Percentiles rank a stretch among this genome's conserved stretches.
Conservation (phyloP, 139 green algal species). For the Picochlorum costavermella region DNA sequence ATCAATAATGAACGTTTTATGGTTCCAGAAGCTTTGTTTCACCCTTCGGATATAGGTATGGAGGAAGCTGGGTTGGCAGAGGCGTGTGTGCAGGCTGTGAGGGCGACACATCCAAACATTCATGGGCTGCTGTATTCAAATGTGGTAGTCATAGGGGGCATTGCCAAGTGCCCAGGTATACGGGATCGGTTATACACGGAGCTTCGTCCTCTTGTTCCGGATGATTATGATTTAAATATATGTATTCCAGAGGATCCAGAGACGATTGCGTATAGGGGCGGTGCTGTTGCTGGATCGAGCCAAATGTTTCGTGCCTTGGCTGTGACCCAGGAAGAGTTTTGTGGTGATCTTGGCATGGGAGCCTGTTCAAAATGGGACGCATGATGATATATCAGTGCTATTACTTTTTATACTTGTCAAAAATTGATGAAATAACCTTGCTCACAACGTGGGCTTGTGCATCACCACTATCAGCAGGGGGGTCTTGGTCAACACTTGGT, state of each 20-base stretch:
- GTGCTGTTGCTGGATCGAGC: conserved; percentile 32
- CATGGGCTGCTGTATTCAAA: conserved; percentile 70
- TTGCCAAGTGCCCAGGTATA: conserved; percentile 54
- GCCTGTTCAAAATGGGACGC: conserved; percentile 11
- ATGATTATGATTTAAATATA: conserved; percentile 35
- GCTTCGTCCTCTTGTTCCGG: conserved; percentile 59
- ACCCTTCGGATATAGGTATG: conserved; percentile 60
- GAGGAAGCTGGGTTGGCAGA: conserved; percentile 42
- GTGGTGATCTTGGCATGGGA: conserved; percentile 32
- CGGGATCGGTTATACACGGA: conserved; percentile 37
- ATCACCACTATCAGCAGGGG: not conserved
- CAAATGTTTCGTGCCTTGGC: not conserved
- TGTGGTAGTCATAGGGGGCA: conserved; percentile 53
- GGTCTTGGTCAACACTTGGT: not conserved
- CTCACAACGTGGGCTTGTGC: not conserved
- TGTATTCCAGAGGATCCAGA: conserved; percentile 35
- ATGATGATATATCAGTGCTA: not conserved
- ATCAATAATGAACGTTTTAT: conserved; percentile 98
- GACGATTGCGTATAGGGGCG: conserved; percentile 50
- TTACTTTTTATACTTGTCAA: conserved; percentile 2
- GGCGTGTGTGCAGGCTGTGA: conserved; percentile 35
- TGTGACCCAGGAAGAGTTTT: not conserved
- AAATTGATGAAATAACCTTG: conserved; percentile 5
- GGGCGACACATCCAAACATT: conserved; percentile 49
- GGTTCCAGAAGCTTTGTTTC: conserved; percentile 85